Evolutionary conservation across 2,329 filamentous ascomycete genomes (phyloP), one percentile per base, ranked within the genome.

Genomic region (Epicoccum sorghinum): DNA sequence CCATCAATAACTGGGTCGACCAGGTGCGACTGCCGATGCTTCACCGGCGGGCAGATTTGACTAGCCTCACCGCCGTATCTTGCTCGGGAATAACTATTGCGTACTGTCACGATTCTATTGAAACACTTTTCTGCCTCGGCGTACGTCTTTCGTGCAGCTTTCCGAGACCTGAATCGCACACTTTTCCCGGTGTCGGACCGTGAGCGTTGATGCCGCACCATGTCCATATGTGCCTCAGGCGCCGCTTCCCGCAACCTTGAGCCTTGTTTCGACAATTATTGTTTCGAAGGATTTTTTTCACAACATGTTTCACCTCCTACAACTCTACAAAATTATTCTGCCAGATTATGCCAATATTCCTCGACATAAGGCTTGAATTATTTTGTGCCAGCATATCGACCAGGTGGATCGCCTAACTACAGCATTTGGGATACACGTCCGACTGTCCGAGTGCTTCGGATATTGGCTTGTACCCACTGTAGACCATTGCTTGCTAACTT

Each of bases 381-480:
- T 56, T 51, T 55, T 56, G 47, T 56, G 52, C 52, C 47, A 50
- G 53, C 53, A 56, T 36, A 52, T 39, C 40, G 42, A 52, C 47
- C 47, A 38, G 47, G 53, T 56, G 53, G 53, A 56, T 47, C 53
- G 47, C 53, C 47, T 52, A 55, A 50, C 47, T 10, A 47, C 39
- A 56, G 24, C 10, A 43, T 39, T 35, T 39, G 30, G 47, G 47
- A 47, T 41, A 25, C 13, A 51, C 33, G 42, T 47, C 53, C 47
- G 53, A 47, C 22, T 47, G 42, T 18, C 18, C 18, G 18, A 18
- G 18, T 18, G 18, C 47, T 47, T 56, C 53, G 53, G 53, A 56
- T 56, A 56, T 56, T 56, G 47, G 42, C 38, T n/a, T 56, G 53
- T 56, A 56, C 47, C 53, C 53, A 56, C 53, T 40, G 38, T 44